phyloP scores from a whole-genome alignment of 257 asterid species.

The Pogostemon cablin region DNA sequence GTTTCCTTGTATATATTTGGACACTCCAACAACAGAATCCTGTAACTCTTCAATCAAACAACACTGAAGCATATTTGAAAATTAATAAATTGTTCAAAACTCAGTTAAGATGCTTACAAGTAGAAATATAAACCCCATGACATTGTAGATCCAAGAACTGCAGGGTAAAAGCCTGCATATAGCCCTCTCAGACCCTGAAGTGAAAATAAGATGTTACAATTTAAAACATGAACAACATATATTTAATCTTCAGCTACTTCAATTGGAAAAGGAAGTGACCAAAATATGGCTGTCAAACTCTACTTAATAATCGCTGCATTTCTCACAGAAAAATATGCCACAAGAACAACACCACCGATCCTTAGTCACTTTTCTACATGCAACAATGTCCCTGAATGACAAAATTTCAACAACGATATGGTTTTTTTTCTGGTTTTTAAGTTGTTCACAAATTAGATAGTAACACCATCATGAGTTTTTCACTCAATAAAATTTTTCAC shows the following conservation, averaged over 20 bases:
- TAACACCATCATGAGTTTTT: not conserved
- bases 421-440: not conserved
- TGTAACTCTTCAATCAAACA: conserved; percentile 14
- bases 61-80: conserved; percentile 10
- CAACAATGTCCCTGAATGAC: conserved; percentile 9
- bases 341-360: not conserved
- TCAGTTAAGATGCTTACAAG: conserved; percentile 63
- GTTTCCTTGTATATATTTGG: conserved; percentile 21
- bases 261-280: conserved; percentile 21
- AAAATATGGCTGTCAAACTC: conserved; percentile 9
- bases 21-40: conserved; percentile 25
- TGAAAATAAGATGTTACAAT: conserved; percentile 23
- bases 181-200: conserved; percentile 92
- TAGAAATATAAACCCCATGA: conserved; percentile 96
- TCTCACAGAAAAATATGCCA: conserved; percentile 21
- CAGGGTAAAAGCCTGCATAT: conserved; percentile 94
- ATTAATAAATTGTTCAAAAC: conserved; percentile 17
- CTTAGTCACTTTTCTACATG: conserved; percentile 9
- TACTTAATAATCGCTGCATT: conserved; percentile 2
- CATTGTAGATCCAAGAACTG: conserved; percentile 95
- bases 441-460: conserved; percentile 16
- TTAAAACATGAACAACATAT: conserved; percentile 21
- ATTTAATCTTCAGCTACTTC: conserved; percentile 21
- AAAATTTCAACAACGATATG: not conserved
- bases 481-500: not conserved